Base-by-base conservation (phyloP, 2,329 filamentous ascomycete genomes). In the Neopestalotiopsis rosae region DNA sequence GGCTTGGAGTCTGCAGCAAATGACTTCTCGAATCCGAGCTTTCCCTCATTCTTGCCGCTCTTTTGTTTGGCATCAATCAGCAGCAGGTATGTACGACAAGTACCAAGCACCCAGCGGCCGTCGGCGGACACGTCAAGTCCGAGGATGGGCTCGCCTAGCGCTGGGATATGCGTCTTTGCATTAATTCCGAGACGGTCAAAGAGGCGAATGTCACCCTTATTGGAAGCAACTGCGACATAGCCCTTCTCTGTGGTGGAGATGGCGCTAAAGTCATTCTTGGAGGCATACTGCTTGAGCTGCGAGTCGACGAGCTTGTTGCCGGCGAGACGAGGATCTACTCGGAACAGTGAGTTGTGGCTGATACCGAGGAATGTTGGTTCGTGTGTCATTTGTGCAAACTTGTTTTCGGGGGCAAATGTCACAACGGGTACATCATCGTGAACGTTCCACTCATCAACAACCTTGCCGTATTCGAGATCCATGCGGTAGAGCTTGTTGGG, bases 361-460 rank as follows among this genome's bases (percentile, higher is more conserved):
- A 97, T 90, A 82, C 96, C 96, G 10, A 99, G 85, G 86, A 99
- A 98, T 0, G 96, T 97, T 77, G 97, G 94, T 78, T 97, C 94
- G 69, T 91, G 90, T 0, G 94, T 98, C 92, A 97, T 97, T 83
- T 99, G 96, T 1, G 96, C 91, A 76, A 98, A 99, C 89, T 99
- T 99, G 88, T 92, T 97, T 80, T 98, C 95, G 0, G 96, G 96
- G 0, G 94, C 94, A 81, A 98, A 98, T 10, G 91, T 96, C 67
- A 93, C 90, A 70, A 98, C 93, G 0, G 94, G 92, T 67, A 99
- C 98, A 78, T 98, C 94, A 71, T 99, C 95, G 77, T 99, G 95
- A 14, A 99, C 89, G 75, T 97, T 97, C 96, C 96, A 99, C 81
- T 99, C 96, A 77, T 99, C 96, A 1, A 98, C 94, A 45, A 99